Percentiles rank a stretch among this genome's conserved stretches.
Evolutionary conservation across 2,329 filamentous ascomycete species (phyloP).

Genomic region (Scedosporium boydii): DNA sequence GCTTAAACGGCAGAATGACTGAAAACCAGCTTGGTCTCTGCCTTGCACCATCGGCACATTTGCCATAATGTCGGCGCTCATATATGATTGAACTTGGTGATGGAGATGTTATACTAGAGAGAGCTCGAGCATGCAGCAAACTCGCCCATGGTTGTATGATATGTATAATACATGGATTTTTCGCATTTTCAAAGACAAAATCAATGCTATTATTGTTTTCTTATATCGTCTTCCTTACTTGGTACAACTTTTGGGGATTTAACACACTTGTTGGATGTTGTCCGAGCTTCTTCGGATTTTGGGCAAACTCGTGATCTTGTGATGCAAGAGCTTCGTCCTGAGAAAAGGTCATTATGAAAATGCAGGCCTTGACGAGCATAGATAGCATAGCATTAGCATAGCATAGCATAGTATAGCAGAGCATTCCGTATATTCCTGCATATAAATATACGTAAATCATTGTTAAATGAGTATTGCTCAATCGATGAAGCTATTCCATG

Average conservation of each 20-base stretch:
- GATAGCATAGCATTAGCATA: too few relatives aligned
- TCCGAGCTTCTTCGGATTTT: not conserved
- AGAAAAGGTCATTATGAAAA: not conserved
- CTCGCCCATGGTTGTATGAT: conserved; percentile 1
- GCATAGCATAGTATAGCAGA: too few relatives aligned
- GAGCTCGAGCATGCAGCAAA: conserved; percentile 13
- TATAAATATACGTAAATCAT: not conserved
- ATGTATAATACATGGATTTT: conserved; percentile 4
- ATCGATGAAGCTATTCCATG: not conserved
- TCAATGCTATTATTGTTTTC: not conserved
- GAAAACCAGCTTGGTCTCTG: not conserved
- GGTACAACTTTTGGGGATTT: too few relatives aligned
- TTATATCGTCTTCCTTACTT: too few relatives aligned
- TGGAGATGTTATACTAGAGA: conserved; percentile 9
- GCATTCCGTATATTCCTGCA: not conserved
- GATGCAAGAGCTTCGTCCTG: not conserved
- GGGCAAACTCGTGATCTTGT: too few relatives aligned
- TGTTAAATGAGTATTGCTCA: not conserved
- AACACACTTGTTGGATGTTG: too few relatives aligned
- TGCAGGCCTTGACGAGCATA: too few relatives aligned
- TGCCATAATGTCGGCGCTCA: not conserved
- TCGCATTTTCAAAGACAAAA: not conserved
- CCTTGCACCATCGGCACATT: not conserved
- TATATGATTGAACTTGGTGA: not conserved
- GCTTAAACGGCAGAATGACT: not conserved